phyloP scores from a whole-genome alignment of 176 grass and related monocot species.

The Bonia amplexicaulis region DNA sequence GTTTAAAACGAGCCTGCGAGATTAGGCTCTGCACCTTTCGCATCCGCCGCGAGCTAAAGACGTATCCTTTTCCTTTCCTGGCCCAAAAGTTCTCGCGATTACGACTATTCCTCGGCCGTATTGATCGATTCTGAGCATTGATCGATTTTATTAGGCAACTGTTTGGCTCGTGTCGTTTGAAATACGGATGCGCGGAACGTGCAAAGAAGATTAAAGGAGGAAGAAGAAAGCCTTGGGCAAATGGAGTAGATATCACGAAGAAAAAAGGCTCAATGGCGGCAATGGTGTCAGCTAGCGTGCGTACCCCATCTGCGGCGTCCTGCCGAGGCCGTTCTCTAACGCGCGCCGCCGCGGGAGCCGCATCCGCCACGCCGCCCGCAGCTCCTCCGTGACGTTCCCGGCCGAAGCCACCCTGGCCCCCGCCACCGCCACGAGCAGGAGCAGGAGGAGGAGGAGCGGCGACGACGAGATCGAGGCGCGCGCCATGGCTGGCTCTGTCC shows the following conservation, averaged over 20 bases:
- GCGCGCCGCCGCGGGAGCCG: slow-evolving; percentile 16
- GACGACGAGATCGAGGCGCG: neutral
- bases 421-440: slow-evolving; percentile 10
- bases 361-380: slow-evolving; percentile 3
- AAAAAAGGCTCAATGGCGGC: neutral
- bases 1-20: neutral
- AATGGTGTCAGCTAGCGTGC: neutral
- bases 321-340: slow-evolving; percentile 62
- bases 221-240: neutral
- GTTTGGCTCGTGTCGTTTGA: neutral
- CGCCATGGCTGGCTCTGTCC: slow-evolving; percentile 25
- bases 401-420: neutral
- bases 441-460: neutral
- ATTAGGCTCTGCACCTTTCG: neutral
- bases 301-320: slow-evolving; percentile 94
- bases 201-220: neutral
- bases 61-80: neutral
- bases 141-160: neutral
- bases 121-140: neutral
- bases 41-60: slow-evolving; percentile 23
- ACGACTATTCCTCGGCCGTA: neutral
- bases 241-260: no score
- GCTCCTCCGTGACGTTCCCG: slow-evolving; percentile 39
- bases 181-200: neutral
- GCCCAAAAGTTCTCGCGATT: neutral